Evolutionary conservation across 2,329 filamentous ascomycete species (phyloP), one percentile per base, ranked within the genome.

Genomic region (Pseudocercospora vitis): DNA sequence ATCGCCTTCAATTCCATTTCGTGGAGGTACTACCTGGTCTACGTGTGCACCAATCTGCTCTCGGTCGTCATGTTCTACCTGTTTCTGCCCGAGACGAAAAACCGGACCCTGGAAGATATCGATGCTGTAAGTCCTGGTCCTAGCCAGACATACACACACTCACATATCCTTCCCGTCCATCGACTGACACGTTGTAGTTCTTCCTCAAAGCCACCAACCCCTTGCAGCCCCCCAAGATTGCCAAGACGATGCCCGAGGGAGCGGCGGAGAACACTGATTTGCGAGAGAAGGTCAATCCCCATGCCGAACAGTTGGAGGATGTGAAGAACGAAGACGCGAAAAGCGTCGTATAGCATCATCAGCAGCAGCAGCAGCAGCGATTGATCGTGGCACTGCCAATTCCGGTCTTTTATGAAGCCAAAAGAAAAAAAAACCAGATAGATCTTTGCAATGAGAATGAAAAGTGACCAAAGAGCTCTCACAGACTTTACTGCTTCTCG

Each of bases 21-120:
- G 0, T 65, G 60, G 58, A 63, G 56, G 50, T 65, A 65, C 48
- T 64, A 65, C 23, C 14, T 64, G 14, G 62, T 87, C 56, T 87
- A 85, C 62, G 82, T 83, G 0, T 64, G 63, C 39, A 83, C 85
- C 67, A 85, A 85, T 66, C 75, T 78, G 57, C 69, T 78, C 52
- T 81, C 82, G 62, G 74, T 82, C 0, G 78, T 79, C 0, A 54
- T 58, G 3, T 60, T 67, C 24, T 68, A 67, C 45, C 56, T 68
- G n/a, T 64, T 65, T 29, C 16, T 56, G 7, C 63, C 63, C 2
- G 64, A 66, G 40, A 67, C 65, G 0, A 63, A 60, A 35, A 61
- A 63, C 16, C 48, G 65, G 31, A 63, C 60, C 6, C 52, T 68
- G 21, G 66, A 68, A 39, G 62, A 66, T 4, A 61, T 67, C 24